phyloP scores from a whole-genome alignment of 225 moss, liverwort and hornwort species.

The Sphagnum contortum region DNA sequence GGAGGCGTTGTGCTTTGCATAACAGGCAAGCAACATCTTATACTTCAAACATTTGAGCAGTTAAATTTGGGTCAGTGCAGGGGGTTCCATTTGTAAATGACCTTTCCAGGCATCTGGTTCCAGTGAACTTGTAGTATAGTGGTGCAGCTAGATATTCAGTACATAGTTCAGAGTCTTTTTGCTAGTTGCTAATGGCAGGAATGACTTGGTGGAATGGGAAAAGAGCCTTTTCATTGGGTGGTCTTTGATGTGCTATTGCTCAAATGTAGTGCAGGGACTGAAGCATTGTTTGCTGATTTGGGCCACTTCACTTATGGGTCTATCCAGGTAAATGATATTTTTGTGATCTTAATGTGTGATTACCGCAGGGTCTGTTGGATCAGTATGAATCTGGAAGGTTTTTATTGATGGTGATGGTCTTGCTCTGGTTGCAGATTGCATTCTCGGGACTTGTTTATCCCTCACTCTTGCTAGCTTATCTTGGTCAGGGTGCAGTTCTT shows the following conservation, averaged over 20 bases:
- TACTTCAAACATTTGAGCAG: background rate
- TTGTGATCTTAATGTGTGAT: too few relatives aligned
- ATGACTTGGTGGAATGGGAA: too few relatives aligned
- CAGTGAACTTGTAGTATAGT: too few relatives aligned
- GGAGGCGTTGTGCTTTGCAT: conserved; percentile 82
- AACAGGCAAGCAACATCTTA: conserved; percentile 43
- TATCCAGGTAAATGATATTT: conserved; percentile 50
- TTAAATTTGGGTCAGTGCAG: background rate
- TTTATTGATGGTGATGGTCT: too few relatives aligned
- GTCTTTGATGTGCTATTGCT: background rate
- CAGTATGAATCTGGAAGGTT: too few relatives aligned
- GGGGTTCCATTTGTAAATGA: too few relatives aligned
- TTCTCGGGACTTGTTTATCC: conserved; percentile 68
- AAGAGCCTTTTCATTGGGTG: background rate
- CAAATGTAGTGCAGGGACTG: conserved; percentile 45
- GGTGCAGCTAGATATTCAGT: too few relatives aligned
- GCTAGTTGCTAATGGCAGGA: background rate
- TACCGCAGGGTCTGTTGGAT: too few relatives aligned
- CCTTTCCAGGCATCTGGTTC: too few relatives aligned
- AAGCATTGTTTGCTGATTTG: conserved; percentile 93
- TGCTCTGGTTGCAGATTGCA: conserved; percentile 49
- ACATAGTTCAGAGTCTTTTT: background rate
- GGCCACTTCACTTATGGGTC: conserved; percentile 83
- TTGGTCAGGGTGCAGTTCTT: conserved; percentile 85
- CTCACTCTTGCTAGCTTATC: conserved; percentile 59